phyloP scores from a whole-genome alignment of 2,329 filamentous ascomycete genomes.

The Simplicillium sp. region DNA sequence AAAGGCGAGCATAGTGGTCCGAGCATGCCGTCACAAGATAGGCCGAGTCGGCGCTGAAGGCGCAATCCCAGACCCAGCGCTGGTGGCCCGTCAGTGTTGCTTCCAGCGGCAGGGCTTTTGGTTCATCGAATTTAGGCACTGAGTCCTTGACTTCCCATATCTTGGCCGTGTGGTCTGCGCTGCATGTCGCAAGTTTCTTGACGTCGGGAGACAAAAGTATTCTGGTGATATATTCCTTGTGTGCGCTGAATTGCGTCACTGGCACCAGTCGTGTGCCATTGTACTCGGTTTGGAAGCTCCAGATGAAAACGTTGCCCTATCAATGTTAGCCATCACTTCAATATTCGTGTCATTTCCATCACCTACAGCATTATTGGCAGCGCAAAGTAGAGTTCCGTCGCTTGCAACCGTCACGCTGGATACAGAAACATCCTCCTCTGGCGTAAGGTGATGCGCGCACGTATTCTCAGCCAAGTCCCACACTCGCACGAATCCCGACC shows the following conservation, averaged over 20 bases:
- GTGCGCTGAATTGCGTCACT: slow-evolving; percentile 80
- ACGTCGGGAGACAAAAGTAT: slow-evolving; percentile 88
- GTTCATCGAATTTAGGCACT: slow-evolving; percentile 31
- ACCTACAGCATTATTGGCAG: slow-evolving; percentile 78
- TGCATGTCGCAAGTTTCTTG: slow-evolving; percentile 88
- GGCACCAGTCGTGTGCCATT: slow-evolving; percentile 79
- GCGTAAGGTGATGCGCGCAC: slow-evolving; percentile 91
- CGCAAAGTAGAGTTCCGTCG: slow-evolving; percentile 85
- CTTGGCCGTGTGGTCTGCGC: slow-evolving; percentile 85
- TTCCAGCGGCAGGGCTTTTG: slow-evolving; percentile 66
- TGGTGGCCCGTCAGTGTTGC: slow-evolving; percentile 85
- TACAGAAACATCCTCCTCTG: slow-evolving; percentile 89
- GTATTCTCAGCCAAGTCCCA: slow-evolving; percentile 98
- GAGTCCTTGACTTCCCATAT: slow-evolving; percentile 86
- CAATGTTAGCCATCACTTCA: neutral
- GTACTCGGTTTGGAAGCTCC: slow-evolving; percentile 78
- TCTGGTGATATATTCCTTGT: slow-evolving; percentile 87
- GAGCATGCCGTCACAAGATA: slow-evolving; percentile 90
- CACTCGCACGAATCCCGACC: slow-evolving; percentile 82
- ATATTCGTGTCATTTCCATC: neutral
- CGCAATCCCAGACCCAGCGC: slow-evolving; percentile 96
- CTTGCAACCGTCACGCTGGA: slow-evolving; percentile 93
- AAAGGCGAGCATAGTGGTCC: slow-evolving; percentile 85
- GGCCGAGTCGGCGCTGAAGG: slow-evolving; percentile 85
- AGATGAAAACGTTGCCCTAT: slow-evolving; percentile 93